phyloP scores from a whole-genome alignment of 148 eudicot genomes.

The Bassia scoparia region DNA sequence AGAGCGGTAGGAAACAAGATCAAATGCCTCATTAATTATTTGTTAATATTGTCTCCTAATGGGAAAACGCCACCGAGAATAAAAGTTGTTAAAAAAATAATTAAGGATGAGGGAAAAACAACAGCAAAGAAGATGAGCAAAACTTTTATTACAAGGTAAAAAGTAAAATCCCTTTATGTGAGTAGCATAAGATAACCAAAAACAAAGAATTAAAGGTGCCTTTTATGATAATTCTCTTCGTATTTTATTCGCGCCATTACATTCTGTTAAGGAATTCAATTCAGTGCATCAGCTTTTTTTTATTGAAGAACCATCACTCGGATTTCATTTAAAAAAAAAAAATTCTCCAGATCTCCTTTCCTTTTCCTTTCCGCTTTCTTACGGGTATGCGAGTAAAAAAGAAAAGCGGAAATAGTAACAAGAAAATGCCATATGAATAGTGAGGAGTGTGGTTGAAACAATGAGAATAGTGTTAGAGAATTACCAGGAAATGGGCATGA shows the following conservation, averaged over 20 bases:
- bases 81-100: too few species aligned
- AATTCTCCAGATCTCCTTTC: neutral
- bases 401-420: constrained; percentile 4
- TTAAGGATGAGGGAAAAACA: too few species aligned
- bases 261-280: too few species aligned
- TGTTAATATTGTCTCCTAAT: too few species aligned
- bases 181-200: neutral
- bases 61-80: too few species aligned
- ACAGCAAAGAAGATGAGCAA: neutral
- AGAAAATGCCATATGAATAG: neutral
- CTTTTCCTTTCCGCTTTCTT: neutral
- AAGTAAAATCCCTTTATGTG: neutral
- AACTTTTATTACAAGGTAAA: neutral
- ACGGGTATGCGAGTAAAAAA: neutral
- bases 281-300: too few species aligned
- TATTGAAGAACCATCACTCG: too few species aligned
- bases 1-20: too few species aligned
- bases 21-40: too few species aligned
- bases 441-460: constrained; percentile 1
- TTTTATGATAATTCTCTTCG: neutral
- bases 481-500: constrained; percentile 14
- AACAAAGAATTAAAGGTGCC: neutral
- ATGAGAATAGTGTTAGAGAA: neutral
- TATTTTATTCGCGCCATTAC: too few species aligned
- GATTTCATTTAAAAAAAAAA: neutral